Base-by-base conservation (phyloP, 805 yeast genomes). In the Candida boleticola region DNA sequence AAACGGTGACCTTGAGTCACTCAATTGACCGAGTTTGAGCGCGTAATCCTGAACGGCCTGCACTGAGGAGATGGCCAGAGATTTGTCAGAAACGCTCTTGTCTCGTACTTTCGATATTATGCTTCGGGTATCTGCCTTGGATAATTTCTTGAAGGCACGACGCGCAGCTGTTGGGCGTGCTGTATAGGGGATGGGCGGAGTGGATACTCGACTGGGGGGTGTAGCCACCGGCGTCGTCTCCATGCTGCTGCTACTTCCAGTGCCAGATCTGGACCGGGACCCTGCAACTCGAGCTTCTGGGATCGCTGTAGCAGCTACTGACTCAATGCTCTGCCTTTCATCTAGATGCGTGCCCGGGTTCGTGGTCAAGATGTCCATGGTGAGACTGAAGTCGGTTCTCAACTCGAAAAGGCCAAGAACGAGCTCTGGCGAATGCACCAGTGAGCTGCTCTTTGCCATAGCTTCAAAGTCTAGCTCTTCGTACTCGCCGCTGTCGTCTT, bases 31-130 rank as follows among this genome's bases (percentile, higher is more conserved):
- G 21, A 64, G 48, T 29, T 50, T 44, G 27, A 53, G 55, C 3
- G 70, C 70, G 41, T 54, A 61, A 17, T 58, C 52, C 43, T 62
- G 67, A 9, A 63, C 52, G 3, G 36, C 37, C 11, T 49, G 48
- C 7, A 46, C 49, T 21, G 43, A 46, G n/a, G 32, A 49, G 3
- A 39, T 45, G n/a, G n/a, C n/a, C n/a, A n/a, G n/a, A n/a, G n/a
- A n/a, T 4, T 25, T 18, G 11, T 23, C 11, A 7, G 27, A 7
- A 23, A 23, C 27, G 7, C 11, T 11, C 10, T 23, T 23, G 7
- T 11, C 27, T 23, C 11, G 27, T 7, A 23, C 11, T 23, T 23
- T 23, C 7, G 27, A 23, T 23, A 23, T 7, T 3, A 41, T 34
- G 6, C 3, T 11, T 30, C 25, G 36, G 27, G 44, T 29, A 5